phyloP scores from a whole-genome alignment of 2,329 filamentous ascomycete species.

The Berkeleyomyces rouxiae region DNA sequence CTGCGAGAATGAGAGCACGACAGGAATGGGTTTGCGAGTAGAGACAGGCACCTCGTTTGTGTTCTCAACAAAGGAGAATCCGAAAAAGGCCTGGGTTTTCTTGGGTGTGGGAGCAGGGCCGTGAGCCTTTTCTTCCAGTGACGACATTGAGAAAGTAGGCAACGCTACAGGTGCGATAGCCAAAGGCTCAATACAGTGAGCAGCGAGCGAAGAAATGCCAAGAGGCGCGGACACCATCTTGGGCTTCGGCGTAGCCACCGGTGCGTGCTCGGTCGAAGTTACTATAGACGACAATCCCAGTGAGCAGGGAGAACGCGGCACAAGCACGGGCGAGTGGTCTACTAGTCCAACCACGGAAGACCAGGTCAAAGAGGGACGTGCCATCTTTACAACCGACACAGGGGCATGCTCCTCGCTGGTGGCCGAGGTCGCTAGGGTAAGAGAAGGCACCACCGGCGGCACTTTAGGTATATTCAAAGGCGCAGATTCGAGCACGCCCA shows the following conservation, averaged over 20 bases:
- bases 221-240: background rate
- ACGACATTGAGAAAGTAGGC: background rate
- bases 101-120: background rate
- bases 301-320: conserved; percentile 19
- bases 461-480: conserved; percentile 21
- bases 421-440: conserved; percentile 12
- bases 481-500: conserved; percentile 19
- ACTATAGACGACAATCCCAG: conserved; percentile 19
- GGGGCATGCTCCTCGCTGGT: conserved; percentile 8
- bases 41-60: background rate
- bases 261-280: background rate
- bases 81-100: background rate
- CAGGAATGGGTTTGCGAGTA: background rate
- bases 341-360: conserved; percentile 14
- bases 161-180: conserved; percentile 11
- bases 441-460: conserved; percentile 14
- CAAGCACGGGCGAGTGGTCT: conserved; percentile 15
- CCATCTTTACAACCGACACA: conserved; percentile 19
- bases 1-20: background rate
- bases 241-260: background rate
- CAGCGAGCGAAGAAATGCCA: conserved; percentile 15
- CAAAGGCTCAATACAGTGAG: conserved; percentile 21
- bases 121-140: background rate
- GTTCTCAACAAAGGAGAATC: background rate
- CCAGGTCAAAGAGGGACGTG: conserved; percentile 19